Base-by-base conservation (phyloP, 1,284 basidiomycete species). In the Mycosarcoma mackinlayi region DNA sequence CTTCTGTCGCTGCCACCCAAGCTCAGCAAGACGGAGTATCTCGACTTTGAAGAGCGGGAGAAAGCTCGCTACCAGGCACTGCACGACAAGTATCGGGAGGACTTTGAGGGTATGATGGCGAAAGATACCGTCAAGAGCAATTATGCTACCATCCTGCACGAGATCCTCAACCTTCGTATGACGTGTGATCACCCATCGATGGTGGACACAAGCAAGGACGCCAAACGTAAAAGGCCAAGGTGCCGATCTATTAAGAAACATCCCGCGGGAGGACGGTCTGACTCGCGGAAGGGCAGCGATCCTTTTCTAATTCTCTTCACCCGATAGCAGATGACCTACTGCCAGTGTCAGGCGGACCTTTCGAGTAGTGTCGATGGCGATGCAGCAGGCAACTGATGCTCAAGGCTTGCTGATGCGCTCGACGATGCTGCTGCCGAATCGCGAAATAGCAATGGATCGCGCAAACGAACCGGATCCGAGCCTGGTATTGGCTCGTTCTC, bases 141-240 rank as follows among this genome's bases (percentile, higher is more conserved):
- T 82, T 98, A 97, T 77, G 95, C 96, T 58, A 93, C 94, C 51
- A 96, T 98, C 75, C 84, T 99, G 70, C 94, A 97, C 85, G 94
- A 95, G 86, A 82, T 82, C 46, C 66, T 75, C 28, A 78, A 77
- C 25, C 87, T 99, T 34, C 91, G 96, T 35, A 94, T 98, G 85
- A 97, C 97, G 48, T 98, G 96, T 85, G 93, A 97, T 81, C 94
- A 98, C 84, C 92, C 89, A 73, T 93, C 94, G 75, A 87, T 99
- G 31, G 92, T 97, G 1, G 87, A 91, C 80, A 83, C 83, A 21
- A 79, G 67, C 68, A 81, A 28, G 80, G 83, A 57, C 67, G 76
- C 21, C 68, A 83, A 28, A 80, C 85, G 67, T 87, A 87, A 54
- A n/a, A 84, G 87, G 40, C 86, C 54, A 55, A 9, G 73, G 69